phyloP scores from a whole-genome alignment of 2,329 filamentous ascomycete genomes.

The Neoascochyta sp. region DNA sequence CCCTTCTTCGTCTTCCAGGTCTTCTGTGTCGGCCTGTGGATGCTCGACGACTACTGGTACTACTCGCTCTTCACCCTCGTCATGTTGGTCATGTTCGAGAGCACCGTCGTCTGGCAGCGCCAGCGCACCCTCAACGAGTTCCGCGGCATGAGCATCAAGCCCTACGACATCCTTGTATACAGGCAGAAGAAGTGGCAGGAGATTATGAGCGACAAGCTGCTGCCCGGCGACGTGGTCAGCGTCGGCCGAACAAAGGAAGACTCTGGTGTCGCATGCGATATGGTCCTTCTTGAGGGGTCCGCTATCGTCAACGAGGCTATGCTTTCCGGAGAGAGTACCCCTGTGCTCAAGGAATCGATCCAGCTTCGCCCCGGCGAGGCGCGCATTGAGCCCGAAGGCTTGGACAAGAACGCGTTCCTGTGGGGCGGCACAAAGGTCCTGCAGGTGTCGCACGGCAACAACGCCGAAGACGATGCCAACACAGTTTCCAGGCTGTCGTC shows the following conservation, averaged over 20 bases:
- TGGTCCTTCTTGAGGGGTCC: slow-evolving; percentile 89
- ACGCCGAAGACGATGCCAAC: slow-evolving; percentile 62
- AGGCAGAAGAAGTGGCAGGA: slow-evolving; percentile 84
- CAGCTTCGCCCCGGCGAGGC: slow-evolving; percentile 83
- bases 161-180: slow-evolving; percentile 90
- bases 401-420: slow-evolving; percentile 95
- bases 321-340: slow-evolving; percentile 97
- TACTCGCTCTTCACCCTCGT: slow-evolving; percentile 98
- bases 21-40: slow-evolving; percentile 97
- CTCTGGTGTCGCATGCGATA: slow-evolving; percentile 93
- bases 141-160: slow-evolving; percentile 98
- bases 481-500: slow-evolving; percentile 64
- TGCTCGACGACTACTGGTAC: slow-evolving; percentile 99
- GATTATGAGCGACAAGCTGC: slow-evolving; percentile 81
- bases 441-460: slow-evolving; percentile 84
- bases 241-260: slow-evolving; percentile 94
- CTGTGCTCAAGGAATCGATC: slow-evolving; percentile 91
- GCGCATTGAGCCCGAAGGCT: slow-evolving; percentile 75
- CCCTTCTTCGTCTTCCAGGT: slow-evolving; percentile 99
- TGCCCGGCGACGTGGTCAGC: slow-evolving; percentile 90
- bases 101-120: slow-evolving; percentile 97
- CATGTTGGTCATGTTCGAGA: slow-evolving; percentile 97
- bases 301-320: slow-evolving; percentile 99
- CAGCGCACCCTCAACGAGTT: slow-evolving; percentile 95
- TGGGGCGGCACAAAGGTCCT: slow-evolving; percentile 97